Base-by-base conservation (phyloP, 768 basidiomycete genomes). In the Agaricus blazei region DNA sequence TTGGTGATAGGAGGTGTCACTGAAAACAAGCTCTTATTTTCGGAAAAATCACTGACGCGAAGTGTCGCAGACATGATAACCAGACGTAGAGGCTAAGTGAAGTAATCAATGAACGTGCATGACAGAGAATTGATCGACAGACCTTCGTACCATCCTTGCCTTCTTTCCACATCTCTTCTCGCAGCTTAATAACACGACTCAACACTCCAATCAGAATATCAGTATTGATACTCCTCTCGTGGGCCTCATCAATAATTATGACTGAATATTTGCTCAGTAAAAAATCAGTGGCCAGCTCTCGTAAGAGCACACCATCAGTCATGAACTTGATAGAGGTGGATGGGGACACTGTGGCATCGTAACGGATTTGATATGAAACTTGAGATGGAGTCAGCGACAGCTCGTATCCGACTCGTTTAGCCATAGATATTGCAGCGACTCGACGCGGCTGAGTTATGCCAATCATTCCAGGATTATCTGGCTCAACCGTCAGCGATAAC, bases 51-150 rank as follows among this genome's bases (percentile, higher is more conserved):
- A 58, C 84, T 83, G 47, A 98, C 87, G 26, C 94, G 90, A 5
- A 98, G 81, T 0, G 97, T 98, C 3, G 97, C 97, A 12, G 97
- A 99, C 97, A 99, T 99, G 70, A 99, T 97, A 58, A 98, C 82
- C 49, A 99, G 76, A 19, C 97, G 86, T 14, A 99, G 70, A 9
- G 95, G 96, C 85, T 90, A 62, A 7, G 60, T 53, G 5, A 55
- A 41, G 57, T 23, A 26, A 14, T 14, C 26, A 15, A 57, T 38
- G 19, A 51, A 38, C 12, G 54, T 12, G 47, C 26, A 28, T n/a
- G 26, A 52, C 12, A 41, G 40, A 19, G 40, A 41, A 41, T n/a
- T 19, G 19, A 5, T 29, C 34, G 19, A 60, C 68, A 19, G 57
- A 90, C 90, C 76, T 90, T 95, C 12, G 76, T 73, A 11, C 77